phyloP scores from a whole-genome alignment of 2,329 filamentous ascomycete genomes.

The Mollisia scopiformis region DNA sequence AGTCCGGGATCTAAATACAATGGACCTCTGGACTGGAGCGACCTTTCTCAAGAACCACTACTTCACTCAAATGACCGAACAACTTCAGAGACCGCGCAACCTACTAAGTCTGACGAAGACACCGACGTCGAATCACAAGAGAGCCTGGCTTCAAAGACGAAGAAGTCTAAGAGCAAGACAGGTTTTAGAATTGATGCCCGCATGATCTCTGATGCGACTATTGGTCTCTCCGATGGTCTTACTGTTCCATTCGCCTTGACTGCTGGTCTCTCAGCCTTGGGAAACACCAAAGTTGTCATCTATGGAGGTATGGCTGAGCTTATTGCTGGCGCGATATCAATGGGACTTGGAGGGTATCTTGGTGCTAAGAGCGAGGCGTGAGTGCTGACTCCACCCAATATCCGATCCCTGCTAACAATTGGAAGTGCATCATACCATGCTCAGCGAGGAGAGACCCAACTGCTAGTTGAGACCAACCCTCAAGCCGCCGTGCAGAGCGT shows the following conservation, averaged over 20 bases:
- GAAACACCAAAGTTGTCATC: slow-evolving; percentile 55
- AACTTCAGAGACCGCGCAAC: background rate
- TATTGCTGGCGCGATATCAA: slow-evolving; percentile 63
- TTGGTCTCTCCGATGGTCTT: slow-evolving; percentile 64
- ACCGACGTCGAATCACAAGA: slow-evolving; percentile 35
- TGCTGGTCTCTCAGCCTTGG: slow-evolving; percentile 54
- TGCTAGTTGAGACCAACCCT: slow-evolving; percentile 30
- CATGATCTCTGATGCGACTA: slow-evolving; percentile 56
- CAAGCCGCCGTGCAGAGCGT: slow-evolving; percentile 33
- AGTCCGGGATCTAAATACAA: slow-evolving; percentile 8
- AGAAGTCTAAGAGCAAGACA: slow-evolving; percentile 26
- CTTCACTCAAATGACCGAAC: slow-evolving; percentile 6
- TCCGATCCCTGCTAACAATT: slow-evolving; percentile 20
- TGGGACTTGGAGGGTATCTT: slow-evolving; percentile 64
- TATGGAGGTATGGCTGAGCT: slow-evolving; percentile 64
- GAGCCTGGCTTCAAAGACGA: slow-evolving; percentile 22
- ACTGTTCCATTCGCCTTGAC: slow-evolving; percentile 67
- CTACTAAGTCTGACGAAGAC: background rate
- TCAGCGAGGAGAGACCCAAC: slow-evolving; percentile 31
- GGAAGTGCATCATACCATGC: slow-evolving; percentile 37
- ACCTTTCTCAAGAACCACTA: slow-evolving; percentile 23
- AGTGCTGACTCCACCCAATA: slow-evolving; percentile 14
- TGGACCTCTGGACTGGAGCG: no score
- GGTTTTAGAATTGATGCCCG: slow-evolving; percentile 36
- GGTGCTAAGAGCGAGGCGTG: slow-evolving; percentile 51